Base-by-base conservation (phyloP, 148 eudicot genomes). In the Vaccinium myrtillus region DNA sequence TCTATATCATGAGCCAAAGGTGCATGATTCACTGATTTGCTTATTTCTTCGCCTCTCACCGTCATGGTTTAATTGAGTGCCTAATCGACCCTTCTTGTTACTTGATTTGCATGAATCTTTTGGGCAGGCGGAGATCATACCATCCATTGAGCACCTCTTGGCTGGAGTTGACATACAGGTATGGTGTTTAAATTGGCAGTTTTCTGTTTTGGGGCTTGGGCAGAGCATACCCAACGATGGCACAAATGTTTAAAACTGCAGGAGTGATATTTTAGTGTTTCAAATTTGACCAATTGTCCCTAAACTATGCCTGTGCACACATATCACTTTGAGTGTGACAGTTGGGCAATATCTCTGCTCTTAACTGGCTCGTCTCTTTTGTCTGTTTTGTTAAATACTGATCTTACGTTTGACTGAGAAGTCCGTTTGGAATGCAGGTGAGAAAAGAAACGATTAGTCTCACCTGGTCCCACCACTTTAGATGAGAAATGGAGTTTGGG, bases 1-100 rank as follows among this genome's bases (percentile, higher is more conserved):
- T 46, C 69, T 93, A 85, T 94, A 94, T 91, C 89, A 87, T 58
- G 98, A 96, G 87, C 99, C 99, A 58, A 96, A 94, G 97, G 99
- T 96, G 82, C 83, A 73, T 58, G 75, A 78, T 84, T 85, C 65
- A 6, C 39, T 36, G 12, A 63, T 21, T 25, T 77, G 19, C 21
- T 39, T 54, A 15, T 79, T 51, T 63, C 58, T 78, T 78, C n/a
- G 6, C 79, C 15, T 2, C 36, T 43, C 21, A 25, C 43, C 46
- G 49, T 39, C 18, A 51, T 59, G 7, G 10, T 13, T 82, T 56
- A 11, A 43, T 43, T 46, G 19, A 77, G 27, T 78, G 16, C 50
- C 67, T 36, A 18, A 32, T 32, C 74, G 59, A 39, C 74, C 48
- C 53, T 75, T 67, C 70, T 63, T 6, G 12, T 71, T 25, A 79